Percentiles rank a stretch among this genome's conserved stretches.
Evolutionary conservation across 306 rosid species (phyloP).

Genomic region (Fragaria ananassa): DNA sequence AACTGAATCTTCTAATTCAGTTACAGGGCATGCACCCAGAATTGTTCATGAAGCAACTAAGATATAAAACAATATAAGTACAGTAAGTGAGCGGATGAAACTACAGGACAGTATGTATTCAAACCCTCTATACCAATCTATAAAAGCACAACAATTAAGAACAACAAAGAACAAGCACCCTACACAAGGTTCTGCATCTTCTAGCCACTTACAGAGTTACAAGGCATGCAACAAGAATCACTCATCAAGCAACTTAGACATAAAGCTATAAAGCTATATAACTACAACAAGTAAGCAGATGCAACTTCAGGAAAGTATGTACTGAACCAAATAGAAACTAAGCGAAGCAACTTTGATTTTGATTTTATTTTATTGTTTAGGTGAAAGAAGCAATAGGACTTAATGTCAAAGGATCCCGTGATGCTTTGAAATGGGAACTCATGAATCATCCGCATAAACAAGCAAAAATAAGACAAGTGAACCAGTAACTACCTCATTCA

Average conservation of each 20-base stretch:
- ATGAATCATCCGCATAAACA: slow-evolving; percentile 7
- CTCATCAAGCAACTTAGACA: not conserved
- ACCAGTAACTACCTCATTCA: slow-evolving; percentile 68
- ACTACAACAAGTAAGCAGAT: not conserved
- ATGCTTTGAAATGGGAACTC: not conserved
- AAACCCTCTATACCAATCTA: not conserved
- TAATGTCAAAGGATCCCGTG: not conserved
- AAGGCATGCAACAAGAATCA: not conserved
- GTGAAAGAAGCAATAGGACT: not conserved
- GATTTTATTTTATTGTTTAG: not conserved
- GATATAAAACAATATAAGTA: not conserved
- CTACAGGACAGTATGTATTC: not conserved
- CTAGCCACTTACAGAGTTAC: not conserved
- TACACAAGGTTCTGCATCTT: not conserved
- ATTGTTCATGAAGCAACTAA: slow-evolving; percentile 1
- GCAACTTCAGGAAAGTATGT: not conserved
- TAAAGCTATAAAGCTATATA: not conserved
- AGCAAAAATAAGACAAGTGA: slow-evolving; percentile 7
- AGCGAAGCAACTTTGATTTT: not conserved
- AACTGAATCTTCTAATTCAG: not conserved
- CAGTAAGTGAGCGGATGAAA: not conserved
- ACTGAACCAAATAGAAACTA: not conserved
- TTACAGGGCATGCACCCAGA: not conserved
- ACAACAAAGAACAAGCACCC: not conserved
- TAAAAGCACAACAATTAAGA: not conserved